Evolutionary conservation across 2,329 filamentous ascomycete species (phyloP), one percentile per base, ranked within the genome.

Genomic region (Ambrosiella beaveri): DNA sequence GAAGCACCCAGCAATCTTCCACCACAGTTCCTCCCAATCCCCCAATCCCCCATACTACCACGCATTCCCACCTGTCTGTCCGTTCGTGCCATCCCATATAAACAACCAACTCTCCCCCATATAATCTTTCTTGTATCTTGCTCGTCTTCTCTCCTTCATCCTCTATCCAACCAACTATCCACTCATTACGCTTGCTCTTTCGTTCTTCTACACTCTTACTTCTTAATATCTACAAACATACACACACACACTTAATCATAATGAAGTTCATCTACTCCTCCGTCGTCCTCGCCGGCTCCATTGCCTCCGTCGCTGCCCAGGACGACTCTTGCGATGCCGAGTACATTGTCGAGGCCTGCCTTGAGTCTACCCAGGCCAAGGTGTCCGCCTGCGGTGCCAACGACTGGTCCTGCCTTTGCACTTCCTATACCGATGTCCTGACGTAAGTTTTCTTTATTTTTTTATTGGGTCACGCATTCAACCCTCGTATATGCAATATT

Each of bases 371-470:
- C 64, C 68, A 63, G 44, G 63, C 63, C 60, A 73, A 72, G 66
- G 66, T 73, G 62, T 59, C 63, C 3, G 62, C 62, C 45, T 78
- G 76, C 66, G 57, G 50, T 9, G 4, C 59, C 17, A 66, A 65
- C 54, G 74, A 78, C 66, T 76, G 71, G 62, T 66, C 69, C 56
- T 78, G 75, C 67, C 70, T 70, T 61, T 78, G 75, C 65, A 65
- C 67, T 57, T 69, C 71, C 52, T 71, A 74, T 64, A 62, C 71
- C 62, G 68, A 70, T 62, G 67, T 78, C 55, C 65, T 73, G 51
- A 75, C 74, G 74, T 77, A 65, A 61, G 73, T 69, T n/a, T 40
- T 15, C 47, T 27, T n/a, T 27, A 4, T 36, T 3, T n/a, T n/a
- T 36, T 27, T 45, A 13, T 36, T 45, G 39, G 11, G 39, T 47